A percentile compares a stretch with the other conserved stretches of the same genome.
Evolutionary conservation across 2,329 filamentous ascomycete genomes (phyloP).

Genomic region (Fusarium algeriense): DNA sequence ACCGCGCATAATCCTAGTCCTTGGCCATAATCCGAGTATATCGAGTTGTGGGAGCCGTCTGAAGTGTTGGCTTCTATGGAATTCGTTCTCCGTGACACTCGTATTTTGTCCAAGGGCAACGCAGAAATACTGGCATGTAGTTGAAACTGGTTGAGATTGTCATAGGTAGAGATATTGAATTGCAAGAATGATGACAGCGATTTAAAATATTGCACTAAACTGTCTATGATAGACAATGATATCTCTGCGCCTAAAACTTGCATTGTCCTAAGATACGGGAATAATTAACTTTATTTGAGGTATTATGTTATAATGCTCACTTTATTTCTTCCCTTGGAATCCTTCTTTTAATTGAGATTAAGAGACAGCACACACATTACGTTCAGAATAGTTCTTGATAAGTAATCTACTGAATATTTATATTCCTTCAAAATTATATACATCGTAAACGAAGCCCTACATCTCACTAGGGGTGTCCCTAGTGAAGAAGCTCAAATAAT

Average conservation of each 20-base stretch:
- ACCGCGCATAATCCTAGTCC: constrained; percentile 3
- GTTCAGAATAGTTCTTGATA: not conserved
- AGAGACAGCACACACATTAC: not conserved
- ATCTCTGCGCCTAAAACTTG: no score
- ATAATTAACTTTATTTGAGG: no score
- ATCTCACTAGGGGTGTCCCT: not conserved
- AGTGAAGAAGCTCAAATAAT: not conserved
- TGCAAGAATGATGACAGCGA: not conserved
- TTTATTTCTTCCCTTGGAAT: no score
- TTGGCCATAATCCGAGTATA: not conserved
- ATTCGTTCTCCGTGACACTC: not conserved
- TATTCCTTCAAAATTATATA: constrained; percentile 24
- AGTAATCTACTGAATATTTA: constrained; percentile 10
- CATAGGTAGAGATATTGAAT: not conserved
- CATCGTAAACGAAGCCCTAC: constrained; percentile 16
- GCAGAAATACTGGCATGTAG: not conserved
- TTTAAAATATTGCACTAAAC: not conserved
- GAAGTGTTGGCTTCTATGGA: not conserved
- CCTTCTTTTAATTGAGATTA: no score
- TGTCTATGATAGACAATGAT: not conserved
- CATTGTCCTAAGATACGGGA: not conserved
- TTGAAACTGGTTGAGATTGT: not conserved
- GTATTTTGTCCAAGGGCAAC: not conserved
- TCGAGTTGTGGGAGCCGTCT: not conserved
- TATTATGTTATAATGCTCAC: not conserved